Evolutionary conservation across 176 grass and related monocot genomes (phyloP).

Genomic region (Carex myosuroides): DNA sequence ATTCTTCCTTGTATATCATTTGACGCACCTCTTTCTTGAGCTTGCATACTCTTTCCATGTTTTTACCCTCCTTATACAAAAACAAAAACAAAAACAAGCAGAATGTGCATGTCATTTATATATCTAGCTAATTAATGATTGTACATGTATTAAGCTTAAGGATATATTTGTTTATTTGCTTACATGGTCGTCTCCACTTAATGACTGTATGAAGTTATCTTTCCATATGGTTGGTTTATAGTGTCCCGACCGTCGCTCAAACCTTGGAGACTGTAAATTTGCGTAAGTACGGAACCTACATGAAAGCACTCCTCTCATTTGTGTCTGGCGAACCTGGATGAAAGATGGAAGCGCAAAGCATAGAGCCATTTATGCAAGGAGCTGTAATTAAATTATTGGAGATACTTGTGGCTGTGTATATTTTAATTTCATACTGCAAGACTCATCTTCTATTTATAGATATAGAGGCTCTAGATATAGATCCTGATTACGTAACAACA

Average conservation of each 20-base stretch:
- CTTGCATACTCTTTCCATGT: too few relatives aligned
- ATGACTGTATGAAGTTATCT: slow-evolving; percentile 15
- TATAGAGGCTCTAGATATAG: background rate
- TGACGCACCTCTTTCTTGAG: too few relatives aligned
- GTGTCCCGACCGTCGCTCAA: background rate
- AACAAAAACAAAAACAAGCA: too few relatives aligned
- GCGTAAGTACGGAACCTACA: background rate
- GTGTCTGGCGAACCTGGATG: background rate
- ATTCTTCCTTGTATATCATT: too few relatives aligned
- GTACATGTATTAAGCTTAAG: too few relatives aligned
- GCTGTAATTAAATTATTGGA: background rate
- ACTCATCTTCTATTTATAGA: background rate
- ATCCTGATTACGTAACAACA: too few relatives aligned
- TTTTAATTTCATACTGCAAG: background rate
- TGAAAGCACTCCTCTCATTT: background rate
- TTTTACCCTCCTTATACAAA: too few relatives aligned
- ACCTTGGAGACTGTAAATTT: background rate
- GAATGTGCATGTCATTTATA: too few relatives aligned
- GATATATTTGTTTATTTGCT: background rate
- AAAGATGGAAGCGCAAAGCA: background rate
- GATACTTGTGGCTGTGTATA: background rate
- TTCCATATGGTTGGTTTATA: slow-evolving; percentile 11
- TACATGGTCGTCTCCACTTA: background rate
- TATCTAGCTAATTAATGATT: too few relatives aligned
- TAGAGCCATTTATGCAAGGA: background rate